Evolutionary conservation across 1,139 yeast species (phyloP), one percentile per base, ranked within the genome.

Genomic region (Hyphopichia wangnamkhiaoensis): DNA sequence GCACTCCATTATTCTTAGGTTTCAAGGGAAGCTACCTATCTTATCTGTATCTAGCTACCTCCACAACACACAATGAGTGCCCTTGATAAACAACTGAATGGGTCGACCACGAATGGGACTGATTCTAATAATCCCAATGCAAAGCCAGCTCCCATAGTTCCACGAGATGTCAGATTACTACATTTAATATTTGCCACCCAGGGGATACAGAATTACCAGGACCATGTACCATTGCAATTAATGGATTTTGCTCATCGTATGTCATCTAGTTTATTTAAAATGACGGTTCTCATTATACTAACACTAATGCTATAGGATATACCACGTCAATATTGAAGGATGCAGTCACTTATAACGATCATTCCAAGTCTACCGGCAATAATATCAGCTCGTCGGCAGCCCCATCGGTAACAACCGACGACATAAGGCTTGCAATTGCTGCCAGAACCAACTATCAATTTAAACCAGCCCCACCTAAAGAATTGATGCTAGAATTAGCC

Each of bases 391-490:
- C 76, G 14, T 65, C 54, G 35, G 50, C 76, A 46, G 68, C 66
- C 45, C 64, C 75, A 5, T 76, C 79, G 2, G 73, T 91, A 15
- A 79, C 89, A 13, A 87, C 94, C 4, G 98, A 94, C 47, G 98
- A 94, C 56, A 76, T 93, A 37, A 75, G 98, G 48, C 72, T 93
- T 48, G 97, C 98, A 1, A 89, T 93, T 19, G 95, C 95, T 1
- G 94, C 98, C 0, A 73, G 96, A 42, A 88, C 95, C 15, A 90
- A 88, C 59, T 89, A 90, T 58, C 98, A 93, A 61, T 93, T 93
- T 72, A 90, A 89, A 60, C 97, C 98, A 1, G 84, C 94, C 1
- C 96, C 96, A 5, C 96, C 96, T 2, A 93, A 93, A 61, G 98
- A 93, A 59, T 71, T 93, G 52, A 65, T 93, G 48, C 68, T 93